phyloP scores from a whole-genome alignment of 2,329 filamentous ascomycete genomes.

The Colletotrichum eleusines region DNA sequence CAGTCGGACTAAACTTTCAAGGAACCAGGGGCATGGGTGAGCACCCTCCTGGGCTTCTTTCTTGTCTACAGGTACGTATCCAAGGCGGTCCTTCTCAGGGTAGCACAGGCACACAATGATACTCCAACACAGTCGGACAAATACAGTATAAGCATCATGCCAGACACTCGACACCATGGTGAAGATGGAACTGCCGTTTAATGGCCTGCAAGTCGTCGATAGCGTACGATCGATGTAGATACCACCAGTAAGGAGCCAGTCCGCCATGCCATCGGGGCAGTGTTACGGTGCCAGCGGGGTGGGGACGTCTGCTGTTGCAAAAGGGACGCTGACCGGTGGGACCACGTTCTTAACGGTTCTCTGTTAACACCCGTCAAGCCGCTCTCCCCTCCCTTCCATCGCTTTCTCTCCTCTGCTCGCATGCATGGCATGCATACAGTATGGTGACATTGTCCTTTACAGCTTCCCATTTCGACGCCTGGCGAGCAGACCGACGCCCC shows the following conservation, averaged over 20 bases:
- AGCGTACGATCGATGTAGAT: not conserved
- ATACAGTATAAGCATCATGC: too few relatives aligned
- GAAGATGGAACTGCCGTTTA: not conserved
- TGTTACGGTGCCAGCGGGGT: conserved; percentile 27
- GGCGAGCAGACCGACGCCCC: conserved; percentile 22
- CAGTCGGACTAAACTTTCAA: conserved; percentile 2
- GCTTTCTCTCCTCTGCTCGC: conserved; percentile 17
- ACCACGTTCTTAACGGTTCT: conserved; percentile 4
- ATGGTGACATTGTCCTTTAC: conserved; percentile 31
- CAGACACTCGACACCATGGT: too few relatives aligned
- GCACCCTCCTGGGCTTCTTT: conserved; percentile 11
- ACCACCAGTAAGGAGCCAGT: conserved; percentile 3
- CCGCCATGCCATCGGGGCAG: conserved; percentile 16
- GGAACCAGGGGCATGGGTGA: conserved; percentile 9
- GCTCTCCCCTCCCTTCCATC: not conserved
- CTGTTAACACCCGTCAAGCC: conserved; percentile 22
- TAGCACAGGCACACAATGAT: too few relatives aligned
- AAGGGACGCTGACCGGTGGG: not conserved
- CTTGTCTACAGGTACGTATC: too few relatives aligned
- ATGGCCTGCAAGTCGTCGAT: not conserved
- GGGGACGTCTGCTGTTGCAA: conserved; percentile 24
- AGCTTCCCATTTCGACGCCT: conserved; percentile 5
- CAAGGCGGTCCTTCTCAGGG: too few relatives aligned
- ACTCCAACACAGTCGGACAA: too few relatives aligned
- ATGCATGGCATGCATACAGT: conserved; percentile 16